A percentile compares a stretch with the other conserved stretches of the same genome.
Evolutionary conservation across 2,329 filamentous ascomycete species (phyloP).

Genomic region (Karstenula rhodostoma): DNA sequence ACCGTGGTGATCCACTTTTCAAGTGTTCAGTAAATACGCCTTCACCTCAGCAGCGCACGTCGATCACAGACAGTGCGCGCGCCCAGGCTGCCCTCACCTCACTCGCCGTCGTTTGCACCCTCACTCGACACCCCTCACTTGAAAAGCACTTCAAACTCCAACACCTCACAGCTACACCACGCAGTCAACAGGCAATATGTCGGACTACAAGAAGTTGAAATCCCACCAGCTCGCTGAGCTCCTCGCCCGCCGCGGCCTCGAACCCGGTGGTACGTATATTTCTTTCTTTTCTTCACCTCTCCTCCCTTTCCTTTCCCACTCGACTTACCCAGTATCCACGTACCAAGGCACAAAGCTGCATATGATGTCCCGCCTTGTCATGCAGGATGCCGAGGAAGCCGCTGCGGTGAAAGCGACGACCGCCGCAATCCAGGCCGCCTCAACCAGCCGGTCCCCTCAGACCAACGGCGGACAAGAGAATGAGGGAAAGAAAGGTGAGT

Average conservation of each 20-base stretch:
- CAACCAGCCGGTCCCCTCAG: neutral
- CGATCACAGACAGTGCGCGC: neutral
- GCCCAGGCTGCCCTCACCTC: neutral
- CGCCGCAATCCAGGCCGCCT: neutral
- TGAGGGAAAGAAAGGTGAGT: neutral
- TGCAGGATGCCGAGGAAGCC: conserved; percentile 10
- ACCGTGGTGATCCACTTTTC: too few relatives aligned
- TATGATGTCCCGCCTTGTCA: conserved; percentile 14
- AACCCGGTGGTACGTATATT: neutral
- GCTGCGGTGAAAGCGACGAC: neutral
- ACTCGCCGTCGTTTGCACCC: neutral
- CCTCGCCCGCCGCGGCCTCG: conserved; percentile 72
- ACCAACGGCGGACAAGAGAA: neutral
- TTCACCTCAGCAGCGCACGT: neutral
- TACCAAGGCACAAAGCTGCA: conserved; percentile 14
- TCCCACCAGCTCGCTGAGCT: conserved; percentile 81
- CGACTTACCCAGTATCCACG: neutral
- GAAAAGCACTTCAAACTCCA: neutral
- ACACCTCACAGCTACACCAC: neutral
- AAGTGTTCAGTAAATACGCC: neutral
- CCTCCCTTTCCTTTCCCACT: neutral
- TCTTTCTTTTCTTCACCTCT: neutral
- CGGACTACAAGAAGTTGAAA: conserved; percentile 73
- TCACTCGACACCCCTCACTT: neutral
- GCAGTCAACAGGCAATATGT: conserved; percentile 50